Evolutionary conservation across 1,139 yeast genomes (phyloP), one percentile per base, ranked within the genome.

Genomic region (Protomyces inouyei): DNA sequence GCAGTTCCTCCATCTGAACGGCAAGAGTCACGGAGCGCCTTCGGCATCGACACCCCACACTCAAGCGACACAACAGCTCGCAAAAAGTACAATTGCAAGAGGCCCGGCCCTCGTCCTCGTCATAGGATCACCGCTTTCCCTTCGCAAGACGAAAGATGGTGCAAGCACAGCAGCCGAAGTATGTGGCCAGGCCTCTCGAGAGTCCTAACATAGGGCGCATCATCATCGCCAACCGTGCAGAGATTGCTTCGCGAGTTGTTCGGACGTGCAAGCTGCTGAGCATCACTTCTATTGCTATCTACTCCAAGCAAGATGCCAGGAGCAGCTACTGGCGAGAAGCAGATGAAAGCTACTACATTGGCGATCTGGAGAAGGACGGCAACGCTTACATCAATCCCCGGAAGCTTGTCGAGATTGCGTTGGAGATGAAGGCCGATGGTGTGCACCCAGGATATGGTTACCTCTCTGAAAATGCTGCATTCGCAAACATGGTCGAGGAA

Each of bases 371-470:
- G 35, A 35, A 14, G 25, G 43, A 16, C 3, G 55, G 55, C 23
- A 52, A 52, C 21, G 25, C 43, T 18, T 52, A 52, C 25, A 18
- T 35, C 25, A 18, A 86, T 69, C 84, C 87, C 69, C 95, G 91
- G 63, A 91, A 92, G 78, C 87, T 93, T 66, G 81, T 93, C 61
- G 79, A 80, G 53, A 97, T 97, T 21, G 96, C 97, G 55, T 88
- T 88, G 74, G 80, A 82, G 57, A 81, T 95, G 0, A 86, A 86
- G 3, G 89, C 97, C 48, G 89, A 92, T 73, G 98, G 97, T 36
- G 90, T 93, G 68, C 87, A 93, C 68, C 98, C 98, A 10, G 98
- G 98, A 67, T 93, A 93, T 73, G 98, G 98, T 8, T 93, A 93
- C 79, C 79, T 93, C 56, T 89, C 97, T 14, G 98, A 93, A 76